phyloP scores from a whole-genome alignment of 2,329 filamentous ascomycete species.

The Biscogniauxia sp. region DNA sequence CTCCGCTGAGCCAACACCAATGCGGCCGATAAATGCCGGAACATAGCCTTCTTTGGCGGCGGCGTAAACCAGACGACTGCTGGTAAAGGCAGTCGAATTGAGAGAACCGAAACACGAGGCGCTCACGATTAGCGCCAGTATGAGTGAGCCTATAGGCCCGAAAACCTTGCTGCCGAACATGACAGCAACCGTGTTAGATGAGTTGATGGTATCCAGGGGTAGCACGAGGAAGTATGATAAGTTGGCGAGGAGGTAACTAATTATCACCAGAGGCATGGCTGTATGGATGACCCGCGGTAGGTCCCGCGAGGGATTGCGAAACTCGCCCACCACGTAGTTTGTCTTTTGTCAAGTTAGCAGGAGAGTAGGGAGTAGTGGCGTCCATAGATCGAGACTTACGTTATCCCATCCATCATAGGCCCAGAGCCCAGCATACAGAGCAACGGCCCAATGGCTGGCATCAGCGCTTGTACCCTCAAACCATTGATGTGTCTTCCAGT shows the following conservation, averaged over 20 bases:
- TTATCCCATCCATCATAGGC: constrained; percentile 99
- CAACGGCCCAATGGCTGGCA: constrained; percentile 85
- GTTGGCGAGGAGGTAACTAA: constrained; percentile 88
- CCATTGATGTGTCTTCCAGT: constrained; percentile 88
- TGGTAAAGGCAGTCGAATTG: constrained; percentile 93
- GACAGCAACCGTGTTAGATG: constrained; percentile 92
- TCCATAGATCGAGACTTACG: constrained; percentile 50
- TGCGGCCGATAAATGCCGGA: constrained; percentile 75
- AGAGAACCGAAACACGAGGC: constrained; percentile 92
- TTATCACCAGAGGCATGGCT: constrained; percentile 89
- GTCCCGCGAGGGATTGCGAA: constrained; percentile 85
- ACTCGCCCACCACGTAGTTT: constrained; percentile 97
- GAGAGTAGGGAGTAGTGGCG: constrained; percentile 4
- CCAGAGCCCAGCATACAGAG: constrained; percentile 93
- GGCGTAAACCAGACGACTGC: constrained; percentile 85
- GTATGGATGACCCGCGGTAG: constrained; percentile 94
- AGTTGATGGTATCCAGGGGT: constrained; percentile 75
- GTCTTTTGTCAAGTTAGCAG: constrained; percentile 60
- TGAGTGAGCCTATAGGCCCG: constrained; percentile 74
- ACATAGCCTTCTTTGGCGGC: constrained; percentile 95
- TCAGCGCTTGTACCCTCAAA: constrained; percentile 81
- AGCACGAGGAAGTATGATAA: constrained; percentile 93
- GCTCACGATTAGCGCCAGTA: constrained; percentile 85
- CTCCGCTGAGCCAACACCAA: constrained; percentile 61
- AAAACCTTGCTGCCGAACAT: constrained; percentile 90